phyloP scores from a whole-genome alignment of 2,329 filamentous ascomycete genomes.

The Lecanoromycetidae sp. region DNA sequence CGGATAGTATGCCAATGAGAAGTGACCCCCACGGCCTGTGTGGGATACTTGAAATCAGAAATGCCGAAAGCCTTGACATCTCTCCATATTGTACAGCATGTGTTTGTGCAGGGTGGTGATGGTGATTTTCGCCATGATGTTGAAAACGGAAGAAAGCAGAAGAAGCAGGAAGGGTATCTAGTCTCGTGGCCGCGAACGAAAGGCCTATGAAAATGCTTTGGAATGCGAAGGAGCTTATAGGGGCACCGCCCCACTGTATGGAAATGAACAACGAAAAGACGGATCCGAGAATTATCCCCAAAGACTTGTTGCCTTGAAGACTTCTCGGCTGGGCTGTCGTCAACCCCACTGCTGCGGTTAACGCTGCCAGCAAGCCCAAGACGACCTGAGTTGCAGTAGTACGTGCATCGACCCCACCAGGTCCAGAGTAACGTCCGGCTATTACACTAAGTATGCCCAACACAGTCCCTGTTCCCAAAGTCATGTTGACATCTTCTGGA shows the following conservation, averaged over 20 bases:
- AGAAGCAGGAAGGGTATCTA: conserved; percentile 20
- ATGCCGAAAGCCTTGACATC: conserved; percentile 58
- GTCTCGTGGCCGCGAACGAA: conserved; percentile 8
- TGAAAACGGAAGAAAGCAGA: conserved; percentile 18
- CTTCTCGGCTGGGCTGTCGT: conserved; percentile 29
- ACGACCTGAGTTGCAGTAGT: too few relatives aligned
- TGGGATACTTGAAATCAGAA: conserved; percentile 57
- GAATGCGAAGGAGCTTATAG: conserved; percentile 10
- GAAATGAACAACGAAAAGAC: conserved; percentile 22
- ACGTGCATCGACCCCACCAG: too few relatives aligned
- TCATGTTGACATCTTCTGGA: conserved; percentile 31
- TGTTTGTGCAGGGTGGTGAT: conserved; percentile 21
- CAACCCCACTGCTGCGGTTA: conserved; percentile 32
- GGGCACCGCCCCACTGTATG: conserved; percentile 11
- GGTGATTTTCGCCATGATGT: conserved; percentile 24
- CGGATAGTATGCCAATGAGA: conserved; percentile 70
- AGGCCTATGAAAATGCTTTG: conserved; percentile 12
- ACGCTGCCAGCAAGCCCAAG: conserved; percentile 31
- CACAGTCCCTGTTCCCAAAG: conserved; percentile 28
- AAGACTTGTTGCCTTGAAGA: conserved; percentile 28
- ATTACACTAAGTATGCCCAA: conserved; percentile 3
- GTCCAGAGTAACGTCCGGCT: neutral
- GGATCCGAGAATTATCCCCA: conserved; percentile 24
- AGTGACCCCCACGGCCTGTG: conserved; percentile 69
- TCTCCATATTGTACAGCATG: conserved; percentile 29